These are phyloP conservation scores for Leccinum disarticulatum DNA, from an alignment of 768 basidiomycete species.

Conservation along the genomic window DNA sequence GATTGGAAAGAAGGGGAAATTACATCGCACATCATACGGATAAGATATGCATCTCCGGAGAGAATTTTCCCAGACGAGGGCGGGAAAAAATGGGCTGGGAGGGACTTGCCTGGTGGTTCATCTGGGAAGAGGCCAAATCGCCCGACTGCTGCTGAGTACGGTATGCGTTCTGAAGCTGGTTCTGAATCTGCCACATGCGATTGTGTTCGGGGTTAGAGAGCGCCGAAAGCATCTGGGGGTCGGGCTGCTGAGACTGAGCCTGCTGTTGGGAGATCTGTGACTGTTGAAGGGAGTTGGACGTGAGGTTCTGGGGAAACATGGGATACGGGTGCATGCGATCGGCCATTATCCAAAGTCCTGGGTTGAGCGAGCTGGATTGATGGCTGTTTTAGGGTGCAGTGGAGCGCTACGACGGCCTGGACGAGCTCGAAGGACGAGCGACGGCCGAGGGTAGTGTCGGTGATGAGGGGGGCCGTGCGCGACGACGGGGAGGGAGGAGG, in stretches of 20 bases:
- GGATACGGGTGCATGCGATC: conserved; percentile 57
- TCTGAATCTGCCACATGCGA: conserved; percentile 56
- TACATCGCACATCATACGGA: conserved; percentile 13
- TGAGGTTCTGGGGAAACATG: conserved; percentile 53
- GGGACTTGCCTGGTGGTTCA: conserved; percentile 49
- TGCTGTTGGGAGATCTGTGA: conserved; percentile 44
- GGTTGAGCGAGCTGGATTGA: conserved; percentile 27
- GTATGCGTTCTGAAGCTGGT: conserved; percentile 44
- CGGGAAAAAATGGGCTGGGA: conserved; percentile 16
- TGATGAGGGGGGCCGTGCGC: conserved; percentile 39
- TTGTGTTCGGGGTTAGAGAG: conserved; percentile 50
- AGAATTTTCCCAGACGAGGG: conserved; percentile 18
- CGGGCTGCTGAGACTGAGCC: conserved; percentile 44
- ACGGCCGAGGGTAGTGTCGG: conserved; percentile 27
- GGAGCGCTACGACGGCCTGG: conserved; percentile 26
- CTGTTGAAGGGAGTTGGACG: conserved; percentile 41
- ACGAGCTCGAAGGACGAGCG: conserved; percentile 20
- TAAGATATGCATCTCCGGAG: conserved; percentile 13
- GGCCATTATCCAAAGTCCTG: conserved; percentile 50
- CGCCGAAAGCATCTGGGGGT: conserved; percentile 39
- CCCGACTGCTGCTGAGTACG: conserved; percentile 42
- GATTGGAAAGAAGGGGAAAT: conserved; percentile 20
- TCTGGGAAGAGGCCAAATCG: conserved; percentile 41
- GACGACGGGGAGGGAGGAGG: conserved; percentile 45
- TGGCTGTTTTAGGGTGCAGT: conserved; percentile 32